These are phyloP conservation scores for Cladobotryum mycophilum DNA, from an alignment of 2,329 filamentous ascomycete genomes.

Conservation along the genomic window DNA sequence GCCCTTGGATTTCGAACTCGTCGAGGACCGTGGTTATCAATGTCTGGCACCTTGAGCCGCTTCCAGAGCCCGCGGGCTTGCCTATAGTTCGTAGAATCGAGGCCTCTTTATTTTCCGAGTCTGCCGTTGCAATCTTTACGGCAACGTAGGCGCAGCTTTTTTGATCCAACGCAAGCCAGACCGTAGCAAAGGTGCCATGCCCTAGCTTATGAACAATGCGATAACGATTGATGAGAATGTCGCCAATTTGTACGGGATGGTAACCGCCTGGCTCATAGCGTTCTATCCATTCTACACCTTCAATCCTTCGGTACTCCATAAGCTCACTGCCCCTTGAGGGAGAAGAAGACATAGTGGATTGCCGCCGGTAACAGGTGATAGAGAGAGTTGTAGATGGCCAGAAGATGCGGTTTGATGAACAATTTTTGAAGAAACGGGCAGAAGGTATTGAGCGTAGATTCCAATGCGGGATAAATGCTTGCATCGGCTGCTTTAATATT, in stretches of 20 bases:
- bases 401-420: too few species aligned
- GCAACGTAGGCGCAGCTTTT: slow-evolving; percentile 22
- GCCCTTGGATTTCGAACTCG: slow-evolving; percentile 19
- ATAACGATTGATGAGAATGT: slow-evolving; percentile 26
- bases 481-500: too few species aligned
- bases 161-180: slow-evolving; percentile 28
- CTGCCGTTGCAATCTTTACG: slow-evolving; percentile 27
- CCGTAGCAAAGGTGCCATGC: slow-evolving; percentile 25
- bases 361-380: too few species aligned
- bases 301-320: too few species aligned
- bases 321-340: too few species aligned
- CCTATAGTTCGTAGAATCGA: slow-evolving; percentile 18
- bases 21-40: slow-evolving; percentile 19
- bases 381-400: too few species aligned
- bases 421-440: too few species aligned
- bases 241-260: slow-evolving; percentile 33
- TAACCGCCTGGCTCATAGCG: slow-evolving; percentile 31
- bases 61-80: neutral
- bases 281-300: slow-evolving; percentile 19
- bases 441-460: too few species aligned
- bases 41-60: neutral
- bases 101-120: slow-evolving; percentile 16
- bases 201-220: slow-evolving; percentile 25
- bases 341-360: too few species aligned
- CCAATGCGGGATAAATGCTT: too few species aligned